Evolutionary conservation across 2,329 filamentous ascomycete species (phyloP).

Genomic region (Xylaria hypoxylon): DNA sequence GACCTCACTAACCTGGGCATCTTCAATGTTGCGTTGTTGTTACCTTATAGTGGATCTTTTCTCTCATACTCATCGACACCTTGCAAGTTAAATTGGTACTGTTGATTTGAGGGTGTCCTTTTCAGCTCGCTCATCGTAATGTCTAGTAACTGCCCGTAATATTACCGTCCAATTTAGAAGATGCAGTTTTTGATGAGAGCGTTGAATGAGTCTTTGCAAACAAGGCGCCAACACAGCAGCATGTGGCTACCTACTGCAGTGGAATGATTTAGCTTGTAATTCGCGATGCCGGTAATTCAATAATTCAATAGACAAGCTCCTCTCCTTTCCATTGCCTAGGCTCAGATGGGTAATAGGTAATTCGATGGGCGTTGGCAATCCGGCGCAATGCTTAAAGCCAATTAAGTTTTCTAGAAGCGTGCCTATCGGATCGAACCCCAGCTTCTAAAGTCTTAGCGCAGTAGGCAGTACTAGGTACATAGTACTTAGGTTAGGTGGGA

Average conservation of each 20-base stretch:
- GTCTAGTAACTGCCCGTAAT: not conserved
- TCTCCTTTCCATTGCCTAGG: not conserved
- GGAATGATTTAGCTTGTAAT: not conserved
- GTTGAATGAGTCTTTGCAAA: not conserved
- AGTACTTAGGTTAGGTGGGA: not conserved
- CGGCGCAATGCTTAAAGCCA: slow-evolving; percentile 13
- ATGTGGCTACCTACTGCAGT: not conserved
- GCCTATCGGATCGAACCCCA: slow-evolving; percentile 19
- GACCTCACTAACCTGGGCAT: slow-evolving; percentile 51
- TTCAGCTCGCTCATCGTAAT: not conserved
- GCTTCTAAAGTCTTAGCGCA: slow-evolving; percentile 3
- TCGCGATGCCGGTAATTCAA: not conserved
- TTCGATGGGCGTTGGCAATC: slow-evolving; percentile 4
- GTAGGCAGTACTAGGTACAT: not conserved
- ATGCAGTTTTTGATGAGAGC: not conserved
- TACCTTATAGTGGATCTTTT: not conserved
- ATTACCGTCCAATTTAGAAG: not conserved
- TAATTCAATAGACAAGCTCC: not conserved
- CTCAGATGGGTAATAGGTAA: slow-evolving; percentile 15
- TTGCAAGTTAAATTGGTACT: not conserved
- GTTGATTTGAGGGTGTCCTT: not conserved
- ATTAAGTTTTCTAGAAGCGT: slow-evolving; percentile 21
- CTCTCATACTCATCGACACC: slow-evolving; percentile 3
- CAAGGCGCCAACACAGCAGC: not conserved
- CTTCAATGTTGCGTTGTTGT: slow-evolving; percentile 4